Percentiles rank a stretch among this genome's conserved stretches.
These are phyloP conservation scores for Apostasia ramifera DNA, from an alignment of 106 monocot genomes.

Conservation along the genomic window DNA sequence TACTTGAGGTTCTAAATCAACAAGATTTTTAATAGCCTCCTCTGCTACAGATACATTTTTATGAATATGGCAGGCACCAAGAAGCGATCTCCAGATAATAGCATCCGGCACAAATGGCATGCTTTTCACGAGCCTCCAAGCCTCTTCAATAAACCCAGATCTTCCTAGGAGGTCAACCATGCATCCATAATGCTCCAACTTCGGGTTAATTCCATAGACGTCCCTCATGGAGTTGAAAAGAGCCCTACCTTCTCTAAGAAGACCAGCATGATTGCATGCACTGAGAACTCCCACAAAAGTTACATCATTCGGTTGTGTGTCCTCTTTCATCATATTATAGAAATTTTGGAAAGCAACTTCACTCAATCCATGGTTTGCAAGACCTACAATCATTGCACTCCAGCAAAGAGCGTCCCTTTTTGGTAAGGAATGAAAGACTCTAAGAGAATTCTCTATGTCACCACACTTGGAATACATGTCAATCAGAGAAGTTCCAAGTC, in stretches of 20 bases:
- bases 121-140: conserved; percentile 11
- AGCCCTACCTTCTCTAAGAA: conserved; percentile 27
- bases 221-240: conserved; percentile 28
- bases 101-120: conserved; percentile 47
- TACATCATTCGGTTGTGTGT: conserved; percentile 26
- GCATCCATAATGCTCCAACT: conserved; percentile 57
- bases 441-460: conserved; percentile 21
- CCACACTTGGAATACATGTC: conserved; percentile 67
- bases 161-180: conserved; percentile 49
- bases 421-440: conserved; percentile 16
- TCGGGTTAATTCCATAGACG: conserved; percentile 22
- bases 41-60: conserved; percentile 28
- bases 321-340: conserved; percentile 27
- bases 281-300: conserved; percentile 36
- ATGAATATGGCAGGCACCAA: conserved; percentile 31
- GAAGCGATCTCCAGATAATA: conserved; percentile 39
- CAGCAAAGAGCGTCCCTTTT: conserved; percentile 34
- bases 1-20: conserved; percentile 22
- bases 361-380: conserved; percentile 50
- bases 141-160: conserved; percentile 32
- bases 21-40: conserved; percentile 19
- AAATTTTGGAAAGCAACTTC: conserved; percentile 34
- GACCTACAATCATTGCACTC: conserved; percentile 51
- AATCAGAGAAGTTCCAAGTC: conserved; percentile 38
- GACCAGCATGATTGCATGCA: conserved; percentile 36